These are phyloP conservation scores for Linnemannia zychae DNA, from an alignment of 192 early-diverging fungal species.

Conservation along the genomic window DNA sequence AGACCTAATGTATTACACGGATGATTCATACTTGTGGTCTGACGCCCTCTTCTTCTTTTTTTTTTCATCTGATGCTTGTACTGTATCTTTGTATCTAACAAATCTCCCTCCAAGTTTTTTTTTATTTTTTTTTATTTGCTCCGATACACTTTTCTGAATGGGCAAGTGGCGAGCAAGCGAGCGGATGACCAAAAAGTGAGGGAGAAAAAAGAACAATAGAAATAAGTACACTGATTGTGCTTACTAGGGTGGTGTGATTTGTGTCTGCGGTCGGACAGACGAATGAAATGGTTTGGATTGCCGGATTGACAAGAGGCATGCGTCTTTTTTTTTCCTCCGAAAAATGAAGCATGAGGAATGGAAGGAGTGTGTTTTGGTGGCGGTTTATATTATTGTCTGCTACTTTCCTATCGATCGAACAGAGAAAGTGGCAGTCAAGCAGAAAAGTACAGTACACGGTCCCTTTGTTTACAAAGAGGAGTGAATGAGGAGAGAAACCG, in stretches of 20 bases:
- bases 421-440: no score
- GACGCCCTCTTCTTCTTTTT: background rate
- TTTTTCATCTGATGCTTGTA: background rate
- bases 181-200: constrained; percentile 1
- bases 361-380: background rate
- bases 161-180: background rate
- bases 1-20: background rate
- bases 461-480: background rate
- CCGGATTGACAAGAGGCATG: background rate
- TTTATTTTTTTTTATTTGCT: background rate
- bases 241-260: background rate
- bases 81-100: background rate
- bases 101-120: background rate
- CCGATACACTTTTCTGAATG: background rate
- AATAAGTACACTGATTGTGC: no score
- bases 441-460: background rate
- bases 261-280: no score
- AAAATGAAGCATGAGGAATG: background rate
- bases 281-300: background rate
- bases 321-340: background rate
- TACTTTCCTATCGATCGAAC: background rate
- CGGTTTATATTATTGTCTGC: background rate
- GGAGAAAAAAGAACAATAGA: background rate
- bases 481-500: background rate
- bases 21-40: constrained; percentile 4